Evolutionary conservation across 106 monocot genomes (phyloP), one percentile per base, ranked within the genome.

Genomic region (Dendrobium nobile): DNA sequence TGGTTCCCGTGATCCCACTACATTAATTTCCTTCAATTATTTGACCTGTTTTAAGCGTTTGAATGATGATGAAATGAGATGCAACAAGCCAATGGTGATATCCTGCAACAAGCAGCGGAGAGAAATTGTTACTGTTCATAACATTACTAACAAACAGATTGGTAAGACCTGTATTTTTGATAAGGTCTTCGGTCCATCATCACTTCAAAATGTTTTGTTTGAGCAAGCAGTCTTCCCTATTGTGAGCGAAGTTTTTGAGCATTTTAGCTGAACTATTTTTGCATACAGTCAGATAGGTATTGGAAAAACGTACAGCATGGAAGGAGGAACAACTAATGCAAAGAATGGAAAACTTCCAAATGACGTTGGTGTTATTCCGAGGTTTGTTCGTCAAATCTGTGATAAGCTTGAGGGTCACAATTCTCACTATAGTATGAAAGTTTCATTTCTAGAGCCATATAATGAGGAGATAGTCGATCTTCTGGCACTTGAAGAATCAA

Each of bases 361-460:
- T 77, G 90, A 90, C 80, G 90, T 86, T 77, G 90, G 90, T 82
- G 88, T 90, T 27, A 90, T 90, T 41, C 90, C 90, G 45, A 85
- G 90, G 83, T 45, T 85, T 4, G 88, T 90, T 67, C 77, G 86
- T 40, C 87, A 88, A 72, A 88, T 90, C 59, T 90, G 88, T 82
- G 88, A 90, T 40, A 88, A 79, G 54, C 86, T 88, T 45, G 90
- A 90, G 54, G 83, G 81, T 13, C 90, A 86, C 45, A 81, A 81
- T 61, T 85, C 90, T 11, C 88, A 90, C 44, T 90, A 90, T 72
- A 88, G 77, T 55, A 88, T 90, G 90, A 90, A 90, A 79, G 90
- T 90, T 58, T 82, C 88, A 40, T 90, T 90, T 84, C 81, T 87
- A 17, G 88, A 90, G 80, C 83, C 88, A 22, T 90, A 90, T 82